A percentile compares a stretch with the other conserved stretches of the same genome.
phyloP scores from a whole-genome alignment of 345 rosid species.

The Jatropha curcas region DNA sequence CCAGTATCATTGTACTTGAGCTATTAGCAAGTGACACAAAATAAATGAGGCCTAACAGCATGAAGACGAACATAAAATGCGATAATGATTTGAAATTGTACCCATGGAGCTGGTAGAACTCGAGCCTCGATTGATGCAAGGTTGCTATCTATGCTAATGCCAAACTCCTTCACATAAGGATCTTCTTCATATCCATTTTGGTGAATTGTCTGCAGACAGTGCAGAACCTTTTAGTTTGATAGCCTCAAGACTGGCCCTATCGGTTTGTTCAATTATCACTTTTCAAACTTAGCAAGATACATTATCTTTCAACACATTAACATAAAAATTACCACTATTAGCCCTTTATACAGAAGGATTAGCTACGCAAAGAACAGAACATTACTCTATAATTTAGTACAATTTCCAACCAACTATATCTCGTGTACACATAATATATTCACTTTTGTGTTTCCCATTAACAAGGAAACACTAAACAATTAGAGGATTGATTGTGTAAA shows the following conservation, averaged over 20 bases:
- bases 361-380: too few species aligned
- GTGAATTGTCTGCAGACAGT: slow-evolving; percentile 28
- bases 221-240: neutral
- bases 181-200: slow-evolving; percentile 34
- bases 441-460: neutral
- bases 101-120: slow-evolving; percentile 50
- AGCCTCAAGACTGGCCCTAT: neutral
- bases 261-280: neutral
- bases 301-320: neutral
- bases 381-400: too few species aligned
- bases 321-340: neutral
- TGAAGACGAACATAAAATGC: neutral
- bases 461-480: neutral
- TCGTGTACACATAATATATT: neutral
- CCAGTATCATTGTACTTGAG: slow-evolving; percentile 46
- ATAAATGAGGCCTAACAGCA: slow-evolving; percentile 1
- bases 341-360: neutral
- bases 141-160: slow-evolving; percentile 34
- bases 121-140: slow-evolving; percentile 43
- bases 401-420: neutral
- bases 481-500: slow-evolving; percentile 1
- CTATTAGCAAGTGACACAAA: slow-evolving; percentile 11
- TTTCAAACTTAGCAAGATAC: neutral
- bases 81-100: slow-evolving; percentile 11
- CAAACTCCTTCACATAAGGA: slow-evolving; percentile 40